Conservation (phyloP, 1,284 basidiomycete species). For the Boletus subluridellus region DNA sequence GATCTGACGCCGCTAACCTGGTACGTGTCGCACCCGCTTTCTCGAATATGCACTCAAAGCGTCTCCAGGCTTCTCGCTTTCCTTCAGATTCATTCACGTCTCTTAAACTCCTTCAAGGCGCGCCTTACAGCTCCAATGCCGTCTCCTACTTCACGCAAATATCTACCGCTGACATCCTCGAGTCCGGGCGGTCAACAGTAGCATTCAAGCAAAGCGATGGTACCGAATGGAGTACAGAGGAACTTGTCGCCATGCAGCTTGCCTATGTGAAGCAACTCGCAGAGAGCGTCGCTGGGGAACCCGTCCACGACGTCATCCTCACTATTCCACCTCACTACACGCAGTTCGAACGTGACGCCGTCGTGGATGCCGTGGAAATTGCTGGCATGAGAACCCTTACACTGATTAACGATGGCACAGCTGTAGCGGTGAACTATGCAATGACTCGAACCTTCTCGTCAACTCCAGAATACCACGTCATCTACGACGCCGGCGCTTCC, state of each 20-base stretch:
- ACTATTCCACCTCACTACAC: conserved; percentile 87
- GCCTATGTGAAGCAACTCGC: conserved; percentile 88
- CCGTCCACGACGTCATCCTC: conserved; percentile 76
- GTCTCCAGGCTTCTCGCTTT: conserved; percentile 77
- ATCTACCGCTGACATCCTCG: conserved; percentile 55
- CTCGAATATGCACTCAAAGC: conserved; percentile 3
- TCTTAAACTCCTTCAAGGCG: conserved; percentile 85
- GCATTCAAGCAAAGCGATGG: conserved; percentile 55
- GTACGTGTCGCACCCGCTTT: conserved; percentile 47
- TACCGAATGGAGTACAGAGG: conserved; percentile 81
- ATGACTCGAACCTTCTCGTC: conserved; percentile 87
- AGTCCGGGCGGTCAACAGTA: conserved; percentile 61
- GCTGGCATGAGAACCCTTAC: conserved; percentile 82
- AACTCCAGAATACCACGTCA: conserved; percentile 79
- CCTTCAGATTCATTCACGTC: conserved; percentile 86
- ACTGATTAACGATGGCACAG: conserved; percentile 90
- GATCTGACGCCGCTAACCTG: conserved; percentile 81
- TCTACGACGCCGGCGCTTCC: conserved; percentile 92
- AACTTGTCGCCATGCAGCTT: conserved; percentile 93
- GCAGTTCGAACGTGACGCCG: conserved; percentile 83
- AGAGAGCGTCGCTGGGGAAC: conserved; percentile 72
- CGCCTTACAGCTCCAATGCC: conserved; percentile 59
- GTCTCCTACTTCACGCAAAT: conserved; percentile 67
- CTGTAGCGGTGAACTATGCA: conserved; percentile 92
- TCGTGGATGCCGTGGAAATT: conserved; percentile 88